Evolutionary conservation across 1,139 yeast species (phyloP), one percentile per base, ranked within the genome.

Genomic region (Scheffersomyces illinoinensis): DNA sequence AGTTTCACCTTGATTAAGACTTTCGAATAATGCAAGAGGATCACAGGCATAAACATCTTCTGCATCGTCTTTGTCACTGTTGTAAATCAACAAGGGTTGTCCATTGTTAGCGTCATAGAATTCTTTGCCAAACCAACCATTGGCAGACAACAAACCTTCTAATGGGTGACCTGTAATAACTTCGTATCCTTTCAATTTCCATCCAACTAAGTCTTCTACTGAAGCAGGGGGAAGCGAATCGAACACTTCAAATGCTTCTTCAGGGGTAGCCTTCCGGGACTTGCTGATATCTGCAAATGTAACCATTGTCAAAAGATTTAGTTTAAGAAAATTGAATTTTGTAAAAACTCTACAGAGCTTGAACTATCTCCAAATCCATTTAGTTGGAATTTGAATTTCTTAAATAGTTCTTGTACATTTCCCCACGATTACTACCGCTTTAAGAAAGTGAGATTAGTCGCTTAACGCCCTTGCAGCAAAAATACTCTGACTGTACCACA

Each of bases 81-180:
- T 48, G 51, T 48, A 48, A 26, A 48, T 19, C 24, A 48, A 21
- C 17, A 48, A 48, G 21, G 51, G 51, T n/a, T 48, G 51, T 12
- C 51, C 51, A 48, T 48, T 48, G 26, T 48, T 24, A 14, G 21
- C 51, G 24, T 48, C 51, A 24, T 48, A 48, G 26, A 48, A 48
- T n/a, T 48, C 51, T 48, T 48, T 48, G n/a, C 51, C 51, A 10
- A 48, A 48, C 51, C 51, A 48, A 48, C 51, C 51, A 48, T 19
- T 48, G 26, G 51, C 24, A 20, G 17, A 18, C 24, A 48, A 20
- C 24, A 48, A 48, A 21, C 51, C 51, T 24, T 48, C 51, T 24
- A 48, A 48, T 7, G 51, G 51, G 24, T 48, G 51, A 12, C 51
- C 51, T 14, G 51, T 48, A 21, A 48, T 19, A 21, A 48, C 18